These are phyloP conservation scores for Teratosphaeria destructans DNA, from an alignment of 2,329 filamentous ascomycete genomes.

Conservation along the genomic window DNA sequence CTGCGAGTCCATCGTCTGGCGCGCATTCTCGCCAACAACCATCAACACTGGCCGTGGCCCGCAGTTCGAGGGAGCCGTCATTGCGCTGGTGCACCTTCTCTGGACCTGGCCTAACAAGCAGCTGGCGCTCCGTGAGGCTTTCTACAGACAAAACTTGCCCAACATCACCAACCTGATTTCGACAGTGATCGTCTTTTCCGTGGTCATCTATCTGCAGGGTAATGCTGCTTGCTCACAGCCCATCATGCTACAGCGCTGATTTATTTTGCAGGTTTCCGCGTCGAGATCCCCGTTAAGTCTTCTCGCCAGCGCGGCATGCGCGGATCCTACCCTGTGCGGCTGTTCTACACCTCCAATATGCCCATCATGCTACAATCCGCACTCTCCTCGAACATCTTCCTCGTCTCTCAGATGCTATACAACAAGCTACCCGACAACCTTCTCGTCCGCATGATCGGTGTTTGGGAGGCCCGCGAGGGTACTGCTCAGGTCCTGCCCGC, in stretches of 20 bases:
- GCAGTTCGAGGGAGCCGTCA: conserved; percentile 97
- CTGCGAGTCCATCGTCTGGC: conserved; percentile 99
- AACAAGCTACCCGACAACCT: conserved; percentile 98
- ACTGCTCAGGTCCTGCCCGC: conserved; percentile 89
- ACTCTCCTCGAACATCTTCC: conserved; percentile 96
- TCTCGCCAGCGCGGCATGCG: conserved; percentile 97
- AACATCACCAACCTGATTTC: conserved; percentile 99
- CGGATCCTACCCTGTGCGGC: conserved; percentile 93
- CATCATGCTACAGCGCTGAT: conserved; percentile 1
- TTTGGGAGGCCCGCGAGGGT: conserved; percentile 96
- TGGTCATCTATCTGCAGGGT: conserved; percentile 75
- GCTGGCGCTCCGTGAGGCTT: conserved; percentile 93
- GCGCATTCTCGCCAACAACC: conserved; percentile 97
- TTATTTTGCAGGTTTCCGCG: conserved; percentile 80
- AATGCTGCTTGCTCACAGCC: neutral
- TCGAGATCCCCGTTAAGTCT: conserved; percentile 99
- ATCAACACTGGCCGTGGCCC: conserved; percentile 99
- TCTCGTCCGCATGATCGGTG: conserved; percentile 89
- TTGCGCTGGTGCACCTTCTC: conserved; percentile 93
- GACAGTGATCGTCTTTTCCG: conserved; percentile 85
- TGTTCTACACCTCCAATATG: conserved; percentile 99
- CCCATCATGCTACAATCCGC: conserved; percentile 99
- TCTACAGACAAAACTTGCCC: conserved; percentile 98
- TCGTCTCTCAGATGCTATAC: conserved; percentile 99
- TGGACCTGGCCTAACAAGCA: conserved; percentile 99